Evolutionary conservation across 176 grass and related monocot species (phyloP), one percentile per base, ranked within the genome.

Genomic region (Saccharum spontaneum): DNA sequence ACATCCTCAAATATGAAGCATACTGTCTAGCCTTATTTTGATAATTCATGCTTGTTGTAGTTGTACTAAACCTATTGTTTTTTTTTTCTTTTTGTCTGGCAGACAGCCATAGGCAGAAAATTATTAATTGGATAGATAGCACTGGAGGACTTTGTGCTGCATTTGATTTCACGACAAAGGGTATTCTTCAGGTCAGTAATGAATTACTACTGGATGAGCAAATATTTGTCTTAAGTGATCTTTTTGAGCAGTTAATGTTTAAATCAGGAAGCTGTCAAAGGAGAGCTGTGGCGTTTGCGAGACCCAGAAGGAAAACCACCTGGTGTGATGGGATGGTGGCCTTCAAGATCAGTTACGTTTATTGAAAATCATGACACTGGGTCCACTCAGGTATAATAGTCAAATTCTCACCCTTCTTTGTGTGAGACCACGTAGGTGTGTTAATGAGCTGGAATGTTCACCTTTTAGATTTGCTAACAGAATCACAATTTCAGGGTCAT

Each of bases 301-400:
- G 97, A 96, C 67, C 61, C 66, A 52, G 77, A 92, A 74, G 97
- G 90, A 78, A 95, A 95, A 28, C 91, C 93, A 13, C 97, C 97
- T 84, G 97, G 93, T 85, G 83, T 92, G 60, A 83, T 99, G 66
- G 97, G 97, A 34, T 99, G 93, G 97, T 96, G 97, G 93, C 87
- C 93, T 89, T 96, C 97, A 75, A 93, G 97, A 91, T 91, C 97
- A 43, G 93, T 92, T 63, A 99, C 97, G 49, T 99, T 96, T 82
- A 84, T 99, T 59, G 97, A 99, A 84, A 99, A 99, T 79, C 97
- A 99, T 82, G 97, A 96, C 72, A 99, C 97, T 8, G 97, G 97
- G 18, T 99, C 97, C 39, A 99, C 91, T 89, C 93, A 99, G 93
- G 97, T 96, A 90, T 79, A 64, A 6, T 23, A 54, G 16, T 87